A percentile compares a stretch with the other conserved stretches of the same genome.
Evolutionary conservation across 139 green algal species (phyloP).

Genomic region (Coelastrella sp.): DNA sequence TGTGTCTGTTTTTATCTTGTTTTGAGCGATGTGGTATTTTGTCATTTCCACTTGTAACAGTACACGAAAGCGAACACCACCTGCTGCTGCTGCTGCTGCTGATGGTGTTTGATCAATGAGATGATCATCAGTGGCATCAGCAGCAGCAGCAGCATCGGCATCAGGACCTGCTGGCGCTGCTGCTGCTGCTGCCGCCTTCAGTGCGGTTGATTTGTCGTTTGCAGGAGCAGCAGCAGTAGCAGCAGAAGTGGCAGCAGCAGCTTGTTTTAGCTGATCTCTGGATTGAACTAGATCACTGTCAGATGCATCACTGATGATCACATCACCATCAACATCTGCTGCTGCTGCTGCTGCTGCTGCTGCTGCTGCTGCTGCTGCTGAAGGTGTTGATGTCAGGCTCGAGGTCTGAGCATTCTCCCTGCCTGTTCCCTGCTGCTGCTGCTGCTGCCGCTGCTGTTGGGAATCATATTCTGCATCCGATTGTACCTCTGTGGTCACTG

Average conservation of each 20-base stretch:
- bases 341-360: neutral
- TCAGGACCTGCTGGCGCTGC: neutral
- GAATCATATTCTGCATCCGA: neutral
- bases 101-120: neutral
- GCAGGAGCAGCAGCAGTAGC: neutral
- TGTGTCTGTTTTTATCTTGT: constrained; percentile 10
- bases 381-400: neutral
- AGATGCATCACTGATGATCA: neutral
- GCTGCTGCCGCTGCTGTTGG: neutral
- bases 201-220: neutral
- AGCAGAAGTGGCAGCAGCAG: neutral
- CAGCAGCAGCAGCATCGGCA: neutral
- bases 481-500: neutral
- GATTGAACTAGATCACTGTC: neutral
- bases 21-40: constrained; percentile 20
- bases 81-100: neutral
- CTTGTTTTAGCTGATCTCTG: neutral
- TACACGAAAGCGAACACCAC: neutral
- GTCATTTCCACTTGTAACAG: constrained; percentile 2
- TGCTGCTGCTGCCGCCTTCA: neutral
- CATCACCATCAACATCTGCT: neutral
- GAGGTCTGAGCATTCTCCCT: neutral
- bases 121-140: neutral
- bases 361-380: neutral
- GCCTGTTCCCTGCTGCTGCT: neutral